Evolutionary conservation across 2,329 filamentous ascomycete species (phyloP), one percentile per base, ranked within the genome.

Genomic region (Colletotrichum sp.): DNA sequence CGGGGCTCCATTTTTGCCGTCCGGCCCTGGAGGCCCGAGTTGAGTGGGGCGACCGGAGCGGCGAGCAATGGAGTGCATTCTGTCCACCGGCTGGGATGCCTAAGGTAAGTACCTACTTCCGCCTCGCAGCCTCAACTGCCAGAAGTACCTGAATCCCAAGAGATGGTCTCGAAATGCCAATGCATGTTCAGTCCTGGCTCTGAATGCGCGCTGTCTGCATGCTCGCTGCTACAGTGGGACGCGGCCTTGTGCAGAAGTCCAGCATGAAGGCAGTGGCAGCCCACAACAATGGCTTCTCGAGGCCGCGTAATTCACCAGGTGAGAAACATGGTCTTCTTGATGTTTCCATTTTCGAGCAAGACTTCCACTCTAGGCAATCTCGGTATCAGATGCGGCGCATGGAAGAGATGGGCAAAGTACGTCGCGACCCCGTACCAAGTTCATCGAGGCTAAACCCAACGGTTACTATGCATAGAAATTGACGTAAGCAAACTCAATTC

Each of bases 21-120:
- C 19, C 39, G 39, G 39, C 6, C 39, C 19, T 49, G 39, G 39
- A 44, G 19, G 39, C 39, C 39, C 39, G 39, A 25, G 39, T 49
- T n/a, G 39, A 49, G 39, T 49, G 39, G 39, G 39, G 39, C 39
- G 19, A 4, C 1, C 39, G 39, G 39, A 4, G 3, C 19, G 39
- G 19, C 6, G 39, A 12, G 9, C 39, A 9, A 12, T n/a, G 9
- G 39, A 49, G 36, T 49, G 39, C 39, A 44, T 44, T 1, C 5
- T 16, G 0, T n/a, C 16, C 36, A 44, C 0, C 36, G 36, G 36
- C 8, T 8, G 36, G 19, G 36, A 44, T 44, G 36, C 11, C 0
- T 0, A 19, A n/a, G 36, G 16, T 44, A 0, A 0, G 16, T 44
- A 11, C 16, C 5, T 19, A 3, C 36, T 2, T 44, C n/a, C 16